Conservation (phyloP, 768 basidiomycete genomes). For the Podaxis carcinomalis region DNA sequence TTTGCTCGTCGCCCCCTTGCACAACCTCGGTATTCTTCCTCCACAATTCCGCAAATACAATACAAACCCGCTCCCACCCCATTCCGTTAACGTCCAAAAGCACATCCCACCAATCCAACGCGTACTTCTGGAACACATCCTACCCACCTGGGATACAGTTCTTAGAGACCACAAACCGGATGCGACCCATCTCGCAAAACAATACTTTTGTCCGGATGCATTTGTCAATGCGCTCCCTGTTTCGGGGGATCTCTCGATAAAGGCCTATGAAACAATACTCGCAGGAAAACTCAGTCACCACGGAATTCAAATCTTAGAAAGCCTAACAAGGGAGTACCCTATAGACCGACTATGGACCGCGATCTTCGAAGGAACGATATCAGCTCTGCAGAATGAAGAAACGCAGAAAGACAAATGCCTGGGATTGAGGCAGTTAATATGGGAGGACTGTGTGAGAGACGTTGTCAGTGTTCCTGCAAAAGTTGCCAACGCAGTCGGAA, state of each 20-base stretch:
- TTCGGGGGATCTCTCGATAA: conserved; percentile 50
- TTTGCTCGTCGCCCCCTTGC: conserved; percentile 58
- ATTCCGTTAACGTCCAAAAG: conserved; percentile 28
- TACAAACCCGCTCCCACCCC: conserved; percentile 29
- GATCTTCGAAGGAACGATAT: conserved; percentile 28
- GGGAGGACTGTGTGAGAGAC: conserved; percentile 76
- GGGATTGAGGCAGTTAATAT: conserved; percentile 34
- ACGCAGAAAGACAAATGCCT: conserved; percentile 15
- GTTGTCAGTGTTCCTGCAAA: conserved; percentile 68
- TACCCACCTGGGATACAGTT: conserved; percentile 62
- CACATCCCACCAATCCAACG: conserved; percentile 60
- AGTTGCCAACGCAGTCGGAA: conserved; percentile 66
- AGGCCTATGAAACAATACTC: conserved; percentile 64
- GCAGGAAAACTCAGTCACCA: conserved; percentile 43
- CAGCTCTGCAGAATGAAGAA: neutral
- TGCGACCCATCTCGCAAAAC: conserved; percentile 43
- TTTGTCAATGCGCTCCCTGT: conserved; percentile 46
- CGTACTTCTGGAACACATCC: conserved; percentile 54
- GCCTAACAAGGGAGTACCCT: conserved; percentile 59
- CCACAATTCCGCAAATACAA: conserved; percentile 47
- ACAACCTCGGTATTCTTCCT: conserved; percentile 52
- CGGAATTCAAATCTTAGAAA: conserved; percentile 48
- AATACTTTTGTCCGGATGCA: conserved; percentile 71
- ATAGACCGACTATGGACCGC: conserved; percentile 62
- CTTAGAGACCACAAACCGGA: conserved; percentile 42